Base-by-base conservation (phyloP, 1,139 yeast genomes). In the Suhomyces kunorum region DNA sequence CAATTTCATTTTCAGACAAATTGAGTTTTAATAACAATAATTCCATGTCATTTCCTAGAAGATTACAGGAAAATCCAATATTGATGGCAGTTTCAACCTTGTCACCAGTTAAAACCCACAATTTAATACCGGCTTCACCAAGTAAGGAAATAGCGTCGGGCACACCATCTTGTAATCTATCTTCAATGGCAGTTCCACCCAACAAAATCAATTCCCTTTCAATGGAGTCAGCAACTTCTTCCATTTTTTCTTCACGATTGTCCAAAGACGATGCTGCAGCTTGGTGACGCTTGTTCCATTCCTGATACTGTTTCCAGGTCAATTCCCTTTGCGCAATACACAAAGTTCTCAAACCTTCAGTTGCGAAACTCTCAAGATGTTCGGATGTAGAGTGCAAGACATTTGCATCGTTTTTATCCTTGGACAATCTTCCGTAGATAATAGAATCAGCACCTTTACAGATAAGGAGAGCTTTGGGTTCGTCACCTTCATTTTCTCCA, bases 121-220 rank as follows among this genome's bases (percentile, higher is more conserved):
- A 59, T 49, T 73, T 74, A 37, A 73, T 70, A 32, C 80, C 80
- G 1, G 80, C 80, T 41, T 70, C 61, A 11, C 66, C 76, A 34
- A 74, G 59, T 11, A 66, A 49, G 8, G 67, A 60, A 44, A 74
- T 74, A 1, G 78, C 64, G 41, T 72, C 77, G 7, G 78, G 78
- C 15, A 73, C 78, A 36, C 78, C 78, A 49, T 73, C 77, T 51
- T 73, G 79, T 32, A 74, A 59, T 42, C 74, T 59, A 56, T 73
- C 78, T 54, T 74, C 79, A 51, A 74, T 73, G 16, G 78, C 78
- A 33, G 78, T 73, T 20, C 78, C 78, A n/a, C 78, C 78, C 33
- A 73, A 58, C 39, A 73, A 59, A 12, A 59, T 54, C 47, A 73
- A 63, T 40, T 71, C 77, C 20, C 70, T 56, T 45, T 71, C 75